These are phyloP conservation scores for Xylaria grammica DNA, from an alignment of 495 filamentous ascomycete genomes.

Conservation along the genomic window DNA sequence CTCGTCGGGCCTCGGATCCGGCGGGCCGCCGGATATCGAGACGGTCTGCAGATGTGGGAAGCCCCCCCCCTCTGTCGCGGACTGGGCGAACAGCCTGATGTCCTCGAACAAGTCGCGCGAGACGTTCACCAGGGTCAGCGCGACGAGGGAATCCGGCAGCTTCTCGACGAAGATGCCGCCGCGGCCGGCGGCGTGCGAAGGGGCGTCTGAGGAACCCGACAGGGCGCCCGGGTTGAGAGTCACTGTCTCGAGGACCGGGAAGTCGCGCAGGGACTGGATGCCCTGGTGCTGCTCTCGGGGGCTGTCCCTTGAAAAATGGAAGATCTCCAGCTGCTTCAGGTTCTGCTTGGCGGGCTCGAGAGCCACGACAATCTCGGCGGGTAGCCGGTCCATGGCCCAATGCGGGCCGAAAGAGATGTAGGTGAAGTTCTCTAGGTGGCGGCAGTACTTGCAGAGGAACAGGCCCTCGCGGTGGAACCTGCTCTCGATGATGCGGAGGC, in stretches of 20 bases:
- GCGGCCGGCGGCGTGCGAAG: slow-evolving; percentile 2
- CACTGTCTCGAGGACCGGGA: slow-evolving; percentile 18
- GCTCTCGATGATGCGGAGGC: slow-evolving; percentile 24
- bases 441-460: slow-evolving; percentile 27
- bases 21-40: slow-evolving; percentile 23
- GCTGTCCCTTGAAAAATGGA: slow-evolving; percentile 18
- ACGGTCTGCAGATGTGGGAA: slow-evolving; percentile 19
- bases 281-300: slow-evolving; percentile 23
- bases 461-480: slow-evolving; percentile 24
- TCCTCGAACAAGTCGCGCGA: slow-evolving; percentile 21
- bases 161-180: slow-evolving; percentile 23
- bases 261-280: slow-evolving; percentile 24
- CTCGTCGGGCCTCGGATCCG: slow-evolving; percentile 10
- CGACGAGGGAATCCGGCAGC: slow-evolving; percentile 19
- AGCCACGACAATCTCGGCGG: slow-evolving; percentile 23
- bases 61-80: slow-evolving; percentile 11
- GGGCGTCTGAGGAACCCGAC: not conserved
- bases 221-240: slow-evolving; percentile 23
- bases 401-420: slow-evolving; percentile 26
- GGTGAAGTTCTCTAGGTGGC: slow-evolving; percentile 23
- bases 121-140: slow-evolving; percentile 23
- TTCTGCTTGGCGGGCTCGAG: slow-evolving; percentile 23
- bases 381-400: slow-evolving; percentile 25
- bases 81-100: slow-evolving; percentile 18
- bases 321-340: slow-evolving; percentile 20